A percentile compares a stretch with the other conserved stretches of the same genome.
Evolutionary conservation across 1,284 basidiomycete species (phyloP).

Genomic region (Rhodotorula sp.): DNA sequence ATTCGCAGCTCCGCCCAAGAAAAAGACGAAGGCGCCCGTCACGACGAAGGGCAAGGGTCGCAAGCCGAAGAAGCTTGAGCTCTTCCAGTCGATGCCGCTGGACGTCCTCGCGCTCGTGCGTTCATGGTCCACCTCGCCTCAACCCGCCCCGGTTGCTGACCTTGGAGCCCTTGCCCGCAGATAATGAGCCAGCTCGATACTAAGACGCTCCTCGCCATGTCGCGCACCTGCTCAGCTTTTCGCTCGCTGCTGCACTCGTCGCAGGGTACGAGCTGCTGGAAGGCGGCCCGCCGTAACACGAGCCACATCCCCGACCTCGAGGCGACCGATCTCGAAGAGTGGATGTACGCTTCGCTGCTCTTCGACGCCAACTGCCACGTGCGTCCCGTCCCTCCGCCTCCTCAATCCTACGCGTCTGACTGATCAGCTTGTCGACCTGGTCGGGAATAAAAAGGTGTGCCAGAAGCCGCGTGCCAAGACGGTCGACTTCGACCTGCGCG

Average conservation of each 20-base stretch:
- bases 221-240: constrained; percentile 18
- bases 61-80: constrained; percentile 16
- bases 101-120: constrained; percentile 19
- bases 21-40: constrained; percentile 2
- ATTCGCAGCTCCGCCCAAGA: not conserved
- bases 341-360: constrained; percentile 20
- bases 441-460: too few relatives aligned
- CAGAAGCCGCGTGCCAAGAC: constrained; percentile 10
- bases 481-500: constrained; percentile 13
- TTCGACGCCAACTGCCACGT: constrained; percentile 22
- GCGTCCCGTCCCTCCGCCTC: not conserved
- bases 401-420: not conserved
- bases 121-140: too few relatives aligned
- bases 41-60: not conserved
- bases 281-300: constrained; percentile 12
- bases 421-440: too few relatives aligned
- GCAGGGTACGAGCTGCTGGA: constrained; percentile 8
- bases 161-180: not conserved
- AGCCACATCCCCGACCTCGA: not conserved
- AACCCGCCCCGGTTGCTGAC: not conserved
- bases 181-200: constrained; percentile 25
- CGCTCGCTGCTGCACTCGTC: constrained; percentile 10
- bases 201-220: constrained; percentile 26
- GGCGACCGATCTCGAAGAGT: constrained; percentile 17
- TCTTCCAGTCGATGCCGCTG: constrained; percentile 21